phyloP scores from a whole-genome alignment of 2,329 filamentous ascomycete genomes.

The Daldinia sp. region DNA sequence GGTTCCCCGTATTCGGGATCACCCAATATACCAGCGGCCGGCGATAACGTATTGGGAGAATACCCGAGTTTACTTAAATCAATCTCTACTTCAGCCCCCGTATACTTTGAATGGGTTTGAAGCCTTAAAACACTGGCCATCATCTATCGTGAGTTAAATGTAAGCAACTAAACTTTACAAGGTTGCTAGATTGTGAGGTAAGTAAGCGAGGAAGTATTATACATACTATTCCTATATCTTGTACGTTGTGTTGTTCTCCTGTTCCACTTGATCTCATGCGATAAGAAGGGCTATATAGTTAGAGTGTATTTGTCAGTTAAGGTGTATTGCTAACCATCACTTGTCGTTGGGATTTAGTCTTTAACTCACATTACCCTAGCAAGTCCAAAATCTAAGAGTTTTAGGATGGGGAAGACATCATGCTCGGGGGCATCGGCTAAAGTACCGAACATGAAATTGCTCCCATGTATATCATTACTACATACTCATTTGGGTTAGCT shows the following conservation, averaged over 20 bases:
- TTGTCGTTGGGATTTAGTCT: background rate
- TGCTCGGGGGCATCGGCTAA: background rate
- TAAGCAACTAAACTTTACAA: background rate
- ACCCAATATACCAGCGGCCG: background rate
- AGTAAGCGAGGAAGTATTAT: background rate
- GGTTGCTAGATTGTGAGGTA: background rate
- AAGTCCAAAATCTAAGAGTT: background rate
- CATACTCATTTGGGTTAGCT: background rate
- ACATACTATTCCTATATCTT: slow-evolving; percentile 6
- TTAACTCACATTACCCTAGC: background rate
- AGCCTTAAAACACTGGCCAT: background rate
- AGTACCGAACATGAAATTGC: background rate
- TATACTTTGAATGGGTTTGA: background rate
- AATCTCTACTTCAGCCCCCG: background rate
- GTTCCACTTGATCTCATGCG: background rate
- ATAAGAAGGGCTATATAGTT: background rate
- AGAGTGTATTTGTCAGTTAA: background rate
- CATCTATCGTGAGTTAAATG: background rate
- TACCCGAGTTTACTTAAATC: background rate
- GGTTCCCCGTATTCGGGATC: background rate
- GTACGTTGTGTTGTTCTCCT: background rate
- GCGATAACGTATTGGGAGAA: background rate
- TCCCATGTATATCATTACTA: slow-evolving; percentile 1
- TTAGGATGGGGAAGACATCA: background rate
- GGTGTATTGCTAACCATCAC: background rate